Evolutionary conservation across 768 basidiomycete species (phyloP).

Genomic region (Leccinum uliginosum): DNA sequence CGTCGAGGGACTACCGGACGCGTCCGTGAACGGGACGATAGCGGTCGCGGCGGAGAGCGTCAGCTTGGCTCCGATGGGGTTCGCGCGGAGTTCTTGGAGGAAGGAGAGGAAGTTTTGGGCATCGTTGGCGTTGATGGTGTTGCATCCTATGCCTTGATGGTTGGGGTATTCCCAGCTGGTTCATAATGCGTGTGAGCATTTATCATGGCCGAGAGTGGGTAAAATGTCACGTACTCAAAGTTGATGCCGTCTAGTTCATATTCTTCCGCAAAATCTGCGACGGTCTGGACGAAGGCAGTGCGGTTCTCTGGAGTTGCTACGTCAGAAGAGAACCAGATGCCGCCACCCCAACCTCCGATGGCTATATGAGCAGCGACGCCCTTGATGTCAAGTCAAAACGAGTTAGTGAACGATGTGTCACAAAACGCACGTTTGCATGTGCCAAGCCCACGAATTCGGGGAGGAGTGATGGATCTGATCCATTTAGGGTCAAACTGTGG

Average conservation of each 20-base stretch:
- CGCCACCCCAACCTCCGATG: slow-evolving; percentile 72
- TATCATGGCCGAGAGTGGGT: neutral
- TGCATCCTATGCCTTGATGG: slow-evolving; percentile 60
- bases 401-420: neutral
- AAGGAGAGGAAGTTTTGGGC: slow-evolving; percentile 76
- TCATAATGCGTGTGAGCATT: slow-evolving; percentile 11
- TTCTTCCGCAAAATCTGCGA: slow-evolving; percentile 41
- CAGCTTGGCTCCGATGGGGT: slow-evolving; percentile 47
- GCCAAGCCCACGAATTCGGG: slow-evolving; percentile 50
- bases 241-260: slow-evolving; percentile 54
- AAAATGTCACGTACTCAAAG: slow-evolving; percentile 9
- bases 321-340: slow-evolving; percentile 55
- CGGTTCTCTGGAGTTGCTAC: slow-evolving; percentile 55
- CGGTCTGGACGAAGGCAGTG: slow-evolving; percentile 57
- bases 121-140: slow-evolving; percentile 52
- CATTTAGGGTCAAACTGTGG: slow-evolving; percentile 28
- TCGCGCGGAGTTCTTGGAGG: slow-evolving; percentile 58
- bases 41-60: slow-evolving; percentile 66
- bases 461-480: slow-evolving; percentile 46
- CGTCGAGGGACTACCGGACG: slow-evolving; percentile 45
- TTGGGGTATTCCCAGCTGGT: slow-evolving; percentile 83
- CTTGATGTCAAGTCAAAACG: slow-evolving; percentile 35
- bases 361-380: slow-evolving; percentile 53
- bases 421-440: slow-evolving; percentile 24
- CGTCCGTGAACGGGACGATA: slow-evolving; percentile 57